Evolutionary conservation across 2,329 filamentous ascomycete species (phyloP), one percentile per base, ranked within the genome.

Genomic region (Xylaria digitata): DNA sequence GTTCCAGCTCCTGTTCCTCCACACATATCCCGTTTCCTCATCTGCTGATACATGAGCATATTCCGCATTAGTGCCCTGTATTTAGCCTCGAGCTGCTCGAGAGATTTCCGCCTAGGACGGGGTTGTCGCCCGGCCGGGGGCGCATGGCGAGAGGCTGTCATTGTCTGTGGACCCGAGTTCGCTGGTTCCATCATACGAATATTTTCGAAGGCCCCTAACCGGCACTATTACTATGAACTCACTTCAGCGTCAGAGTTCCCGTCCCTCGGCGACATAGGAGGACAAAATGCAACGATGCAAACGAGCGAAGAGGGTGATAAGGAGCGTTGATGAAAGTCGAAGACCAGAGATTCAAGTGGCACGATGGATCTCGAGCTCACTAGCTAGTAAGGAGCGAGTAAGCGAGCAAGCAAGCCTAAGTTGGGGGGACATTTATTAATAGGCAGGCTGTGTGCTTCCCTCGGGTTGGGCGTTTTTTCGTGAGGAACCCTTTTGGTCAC

Each of bases 51-150:
- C 55, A 68, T 65, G 57, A 71, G 60, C 71, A 73, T 71, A 48
- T 69, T 71, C 26, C 66, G 62, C 72, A 73, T 73, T n/a, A 73
- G 58, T n/a, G 72, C 69, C 59, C 69, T 72, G 58, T 73, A 73
- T 63, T 70, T 72, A 8, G 72, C 69, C 57, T 70, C 69, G 19
- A 71, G 63, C 23, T 68, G 61, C 56, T 73, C 70, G 9, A 72
- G 61, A n/a, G 70, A 70, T 58, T 71, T 69, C 57, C 67, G 63
- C 23, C 69, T 56, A 2, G 68, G 61, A 15, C 70, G 64, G n/a
- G 62, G 54, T 57, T 68, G 60, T 50, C 65, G 68, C 23, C 63
- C 65, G n/a, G 61, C 30, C 4, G 69, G 62, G 19, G 67, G 62
- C 34, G 49, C 48, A 19, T 71, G 65, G n/a, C 48, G 61, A 61